Conservation (phyloP, 148 eudicot species). For the Polygonum aviculare region DNA sequence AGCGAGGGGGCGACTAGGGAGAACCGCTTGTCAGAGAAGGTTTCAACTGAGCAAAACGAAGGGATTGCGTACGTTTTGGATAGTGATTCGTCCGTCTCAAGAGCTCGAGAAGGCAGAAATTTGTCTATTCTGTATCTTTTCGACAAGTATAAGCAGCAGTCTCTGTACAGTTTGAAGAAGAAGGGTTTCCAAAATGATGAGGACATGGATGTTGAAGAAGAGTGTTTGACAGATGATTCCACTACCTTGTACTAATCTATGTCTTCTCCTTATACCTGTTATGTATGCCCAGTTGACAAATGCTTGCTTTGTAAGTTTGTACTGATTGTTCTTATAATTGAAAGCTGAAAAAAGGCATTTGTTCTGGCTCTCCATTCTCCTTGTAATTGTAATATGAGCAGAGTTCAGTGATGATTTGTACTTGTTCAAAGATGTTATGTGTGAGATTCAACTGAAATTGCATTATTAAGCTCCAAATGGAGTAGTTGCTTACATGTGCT, state of each 20-base stretch:
- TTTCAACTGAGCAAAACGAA: background rate
- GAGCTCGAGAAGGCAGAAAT: background rate
- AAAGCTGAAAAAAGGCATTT: background rate
- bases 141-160: constrained; percentile 21
- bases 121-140: constrained; percentile 17
- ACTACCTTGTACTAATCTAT: background rate
- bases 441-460: background rate
- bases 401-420: background rate
- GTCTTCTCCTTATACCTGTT: background rate
- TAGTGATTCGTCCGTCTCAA: constrained; percentile 4
- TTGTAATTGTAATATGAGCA: background rate
- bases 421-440: background rate
- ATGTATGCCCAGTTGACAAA: background rate
- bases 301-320: background rate
- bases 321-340: background rate
- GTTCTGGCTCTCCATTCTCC: background rate
- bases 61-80: background rate
- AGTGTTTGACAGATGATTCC: constrained; percentile 6
- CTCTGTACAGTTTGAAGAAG: background rate
- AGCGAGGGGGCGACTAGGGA: background rate
- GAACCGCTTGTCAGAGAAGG: background rate
- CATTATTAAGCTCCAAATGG: background rate
- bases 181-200: constrained; percentile 3
- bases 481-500: background rate
- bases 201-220: background rate